phyloP scores from a whole-genome alignment of 768 basidiomycete species.

The Russula vinacea region DNA sequence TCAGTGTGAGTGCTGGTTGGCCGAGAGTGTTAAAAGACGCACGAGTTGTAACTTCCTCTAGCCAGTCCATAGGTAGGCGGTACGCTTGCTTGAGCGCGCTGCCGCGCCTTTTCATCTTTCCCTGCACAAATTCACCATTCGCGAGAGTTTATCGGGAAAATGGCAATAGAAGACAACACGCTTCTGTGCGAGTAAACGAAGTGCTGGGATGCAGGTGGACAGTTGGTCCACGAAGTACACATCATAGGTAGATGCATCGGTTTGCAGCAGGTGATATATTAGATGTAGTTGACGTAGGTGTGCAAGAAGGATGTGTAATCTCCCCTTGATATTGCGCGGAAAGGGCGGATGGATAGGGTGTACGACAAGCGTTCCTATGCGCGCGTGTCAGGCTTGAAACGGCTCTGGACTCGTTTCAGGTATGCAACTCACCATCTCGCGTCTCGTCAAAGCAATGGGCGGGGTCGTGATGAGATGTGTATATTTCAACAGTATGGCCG shows the following conservation, averaged over 20 bases:
- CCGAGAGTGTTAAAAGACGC: constrained; percentile 33
- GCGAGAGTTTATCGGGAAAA: constrained; percentile 95
- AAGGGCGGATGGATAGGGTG: constrained; percentile 70
- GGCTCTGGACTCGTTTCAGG: neutral
- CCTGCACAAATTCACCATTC: constrained; percentile 62
- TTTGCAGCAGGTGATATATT: constrained; percentile 56
- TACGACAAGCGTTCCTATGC: constrained; percentile 73
- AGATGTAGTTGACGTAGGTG: constrained; percentile 88
- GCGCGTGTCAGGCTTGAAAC: neutral
- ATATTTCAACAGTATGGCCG: constrained; percentile 84
- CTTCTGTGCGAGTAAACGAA: constrained; percentile 62
- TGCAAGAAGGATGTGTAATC: constrained; percentile 85
- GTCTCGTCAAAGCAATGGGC: constrained; percentile 93
- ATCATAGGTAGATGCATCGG: constrained; percentile 56
- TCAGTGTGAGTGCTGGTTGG: neutral
- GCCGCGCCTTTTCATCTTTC: constrained; percentile 41
- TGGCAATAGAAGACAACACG: constrained; percentile 97
- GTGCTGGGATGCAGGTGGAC: constrained; percentile 83
- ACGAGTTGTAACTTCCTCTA: constrained; percentile 91
- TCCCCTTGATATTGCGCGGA: constrained; percentile 74
- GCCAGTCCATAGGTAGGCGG: constrained; percentile 81
- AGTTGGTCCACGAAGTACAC: constrained; percentile 95
- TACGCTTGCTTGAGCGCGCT: constrained; percentile 71
- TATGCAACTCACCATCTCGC: constrained; percentile 61
- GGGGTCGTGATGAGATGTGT: constrained; percentile 90